These are phyloP conservation scores for Cytospora paraplurivora DNA, from an alignment of 2,329 filamentous ascomycete species.

Conservation along the genomic window DNA sequence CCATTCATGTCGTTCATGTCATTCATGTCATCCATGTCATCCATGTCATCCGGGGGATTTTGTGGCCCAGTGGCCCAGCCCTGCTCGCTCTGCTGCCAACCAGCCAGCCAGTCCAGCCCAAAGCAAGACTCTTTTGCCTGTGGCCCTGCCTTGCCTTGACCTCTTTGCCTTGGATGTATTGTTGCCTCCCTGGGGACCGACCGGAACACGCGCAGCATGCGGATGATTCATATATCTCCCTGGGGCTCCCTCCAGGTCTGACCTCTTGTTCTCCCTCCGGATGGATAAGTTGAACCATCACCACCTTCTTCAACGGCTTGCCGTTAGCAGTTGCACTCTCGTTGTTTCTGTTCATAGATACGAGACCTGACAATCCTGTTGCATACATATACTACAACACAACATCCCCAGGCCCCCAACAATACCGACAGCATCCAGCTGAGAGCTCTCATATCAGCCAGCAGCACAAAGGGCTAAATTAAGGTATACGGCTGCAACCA, in stretches of 20 bases:
- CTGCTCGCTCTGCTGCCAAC: background rate
- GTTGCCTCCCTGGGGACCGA: constrained; percentile 15
- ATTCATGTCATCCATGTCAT: constrained; percentile 5
- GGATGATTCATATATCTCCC: constrained; percentile 28
- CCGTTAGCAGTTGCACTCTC: background rate
- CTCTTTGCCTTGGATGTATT: constrained; percentile 15
- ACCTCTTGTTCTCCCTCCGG: constrained; percentile 6
- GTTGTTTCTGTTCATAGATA: background rate
- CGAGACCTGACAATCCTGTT: background rate
- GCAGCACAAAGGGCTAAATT: constrained; percentile 3
- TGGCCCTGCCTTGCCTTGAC: constrained; percentile 2
- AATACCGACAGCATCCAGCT: constrained; percentile 1
- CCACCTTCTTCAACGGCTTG: background rate
- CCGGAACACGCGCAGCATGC: constrained; percentile 26
- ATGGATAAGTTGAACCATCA: constrained; percentile 16
- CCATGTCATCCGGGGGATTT: constrained; percentile 16
- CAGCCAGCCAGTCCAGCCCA: background rate
- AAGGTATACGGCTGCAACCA: constrained; percentile 18
- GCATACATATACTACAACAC: background rate
- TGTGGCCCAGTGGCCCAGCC: background rate
- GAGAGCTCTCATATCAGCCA: constrained; percentile 1
- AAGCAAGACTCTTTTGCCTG: background rate
- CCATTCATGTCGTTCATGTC: background rate
- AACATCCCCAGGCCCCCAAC: constrained; percentile 1
- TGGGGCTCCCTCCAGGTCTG: constrained; percentile 24